Conservation (phyloP, 495 filamentous ascomycete genomes). For the Talaromyces trachyspermus region DNA sequence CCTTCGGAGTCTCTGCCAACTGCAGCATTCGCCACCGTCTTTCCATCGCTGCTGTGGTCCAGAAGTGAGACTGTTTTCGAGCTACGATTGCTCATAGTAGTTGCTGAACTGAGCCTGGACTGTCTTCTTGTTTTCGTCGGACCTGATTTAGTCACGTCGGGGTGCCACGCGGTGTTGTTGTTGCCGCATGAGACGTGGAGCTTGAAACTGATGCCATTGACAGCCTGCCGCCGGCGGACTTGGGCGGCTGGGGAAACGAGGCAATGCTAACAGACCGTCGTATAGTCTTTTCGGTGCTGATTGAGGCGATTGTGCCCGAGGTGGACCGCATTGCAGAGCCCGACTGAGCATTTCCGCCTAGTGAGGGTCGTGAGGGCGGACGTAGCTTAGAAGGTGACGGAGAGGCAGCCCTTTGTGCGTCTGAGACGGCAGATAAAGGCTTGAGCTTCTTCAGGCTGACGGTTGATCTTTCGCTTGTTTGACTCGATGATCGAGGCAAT, state of each 20-base stretch:
- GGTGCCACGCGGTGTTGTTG: conserved; percentile 1
- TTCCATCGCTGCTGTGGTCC: conserved; percentile 69
- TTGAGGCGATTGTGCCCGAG: conserved; percentile 24
- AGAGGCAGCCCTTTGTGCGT: conserved; percentile 33
- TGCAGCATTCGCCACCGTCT: conserved; percentile 52
- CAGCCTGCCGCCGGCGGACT: conserved; percentile 43
- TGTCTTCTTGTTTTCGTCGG: conserved; percentile 24
- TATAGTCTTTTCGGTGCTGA: conserved; percentile 55
- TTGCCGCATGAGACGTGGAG: conserved; percentile 21
- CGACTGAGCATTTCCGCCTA: conserved; percentile 43
- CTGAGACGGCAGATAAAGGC: conserved; percentile 44
- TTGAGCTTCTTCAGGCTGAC: conserved; percentile 66
- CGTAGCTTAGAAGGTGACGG: conserved; percentile 50
- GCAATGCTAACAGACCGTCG: conserved; percentile 85
- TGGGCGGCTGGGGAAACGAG: conserved; percentile 85
- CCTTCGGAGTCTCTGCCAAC: conserved; percentile 61
- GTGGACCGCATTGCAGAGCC: conserved; percentile 36
- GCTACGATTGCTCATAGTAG: conserved; percentile 40
- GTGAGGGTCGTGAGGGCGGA: conserved; percentile 52
- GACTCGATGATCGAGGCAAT: conserved; percentile 57
- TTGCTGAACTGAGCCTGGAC: conserved; percentile 33
- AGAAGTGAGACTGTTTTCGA: conserved; percentile 65
- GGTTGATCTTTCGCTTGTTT: conserved; percentile 55
- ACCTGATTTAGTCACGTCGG: conserved; percentile 13
- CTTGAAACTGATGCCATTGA: conserved; percentile 27